Percentiles rank a stretch among this genome's conserved stretches.
These are phyloP conservation scores for Plasmodium cynomolgi DNA, from an alignment of 169 alveolate genomes.

Conservation along the genomic window DNA sequence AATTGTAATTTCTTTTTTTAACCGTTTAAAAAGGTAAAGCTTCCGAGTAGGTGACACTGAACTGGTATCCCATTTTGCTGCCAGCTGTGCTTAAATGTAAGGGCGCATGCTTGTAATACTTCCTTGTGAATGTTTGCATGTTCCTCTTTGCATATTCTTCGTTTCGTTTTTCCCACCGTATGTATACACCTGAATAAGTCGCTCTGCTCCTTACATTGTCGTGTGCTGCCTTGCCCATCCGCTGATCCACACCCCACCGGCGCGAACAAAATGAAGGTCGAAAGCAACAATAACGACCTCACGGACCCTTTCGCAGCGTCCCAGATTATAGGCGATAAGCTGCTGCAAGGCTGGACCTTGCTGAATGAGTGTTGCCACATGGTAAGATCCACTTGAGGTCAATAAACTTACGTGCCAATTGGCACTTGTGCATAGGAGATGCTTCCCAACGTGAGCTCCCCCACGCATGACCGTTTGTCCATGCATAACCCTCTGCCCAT, in stretches of 20 bases:
- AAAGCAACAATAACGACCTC: not conserved
- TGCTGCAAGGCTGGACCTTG: constrained; percentile 68
- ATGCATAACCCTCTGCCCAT: no score
- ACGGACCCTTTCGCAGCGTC: constrained; percentile 27
- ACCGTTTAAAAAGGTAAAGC: not conserved
- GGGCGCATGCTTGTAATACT: not conserved
- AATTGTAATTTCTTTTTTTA: not conserved
- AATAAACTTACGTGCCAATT: not conserved
- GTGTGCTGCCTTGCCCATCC: not conserved
- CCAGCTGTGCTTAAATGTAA: not conserved
- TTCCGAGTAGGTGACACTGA: not conserved
- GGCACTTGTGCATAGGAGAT: not conserved
- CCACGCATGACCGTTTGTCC: not conserved
- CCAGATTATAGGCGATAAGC: constrained; percentile 40
- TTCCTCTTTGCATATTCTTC: not conserved
- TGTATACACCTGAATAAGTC: not conserved
- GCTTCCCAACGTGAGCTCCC: not conserved
- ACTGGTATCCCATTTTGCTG: not conserved
- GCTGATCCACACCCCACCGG: not conserved
- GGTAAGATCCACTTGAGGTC: constrained; percentile 2
- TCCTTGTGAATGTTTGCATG: not conserved
- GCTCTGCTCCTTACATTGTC: not conserved
- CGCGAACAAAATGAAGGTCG: constrained; percentile 27
- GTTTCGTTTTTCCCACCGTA: not conserved
- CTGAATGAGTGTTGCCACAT: constrained; percentile 34